Percentiles rank a stretch among this genome's conserved stretches.
These are phyloP conservation scores for Trametes polyzona DNA, from an alignment of 1,284 basidiomycete genomes.

Conservation along the genomic window DNA sequence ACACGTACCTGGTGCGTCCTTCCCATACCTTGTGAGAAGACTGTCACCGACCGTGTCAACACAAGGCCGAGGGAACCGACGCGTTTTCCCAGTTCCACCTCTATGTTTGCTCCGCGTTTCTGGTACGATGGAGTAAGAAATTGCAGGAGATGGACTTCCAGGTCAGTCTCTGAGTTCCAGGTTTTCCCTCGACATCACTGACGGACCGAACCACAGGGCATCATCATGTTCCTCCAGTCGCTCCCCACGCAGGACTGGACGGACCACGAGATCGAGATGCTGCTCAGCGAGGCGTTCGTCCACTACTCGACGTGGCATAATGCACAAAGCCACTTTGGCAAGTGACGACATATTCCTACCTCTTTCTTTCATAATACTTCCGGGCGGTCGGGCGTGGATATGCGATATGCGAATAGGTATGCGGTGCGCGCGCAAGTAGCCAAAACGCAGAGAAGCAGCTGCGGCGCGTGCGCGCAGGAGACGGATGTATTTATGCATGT, in stretches of 20 bases:
- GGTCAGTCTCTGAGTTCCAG: conserved; percentile 46
- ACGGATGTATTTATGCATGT: conserved; percentile 24
- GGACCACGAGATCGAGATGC: conserved; percentile 94
- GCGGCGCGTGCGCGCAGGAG: conserved; percentile 1
- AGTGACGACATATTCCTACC: conserved; percentile 26
- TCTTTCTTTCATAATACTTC: neutral
- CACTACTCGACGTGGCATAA: conserved; percentile 94
- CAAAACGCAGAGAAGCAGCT: neutral
- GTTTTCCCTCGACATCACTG: neutral
- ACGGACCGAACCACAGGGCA: conserved; percentile 60
- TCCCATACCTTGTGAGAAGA: neutral
- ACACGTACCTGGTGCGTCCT: conserved; percentile 89
- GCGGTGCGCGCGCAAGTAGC: too few relatives aligned
- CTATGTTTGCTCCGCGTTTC: conserved; percentile 94
- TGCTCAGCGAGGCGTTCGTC: conserved; percentile 95
- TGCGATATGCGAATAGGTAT: too few relatives aligned
- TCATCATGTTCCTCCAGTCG: conserved; percentile 99
- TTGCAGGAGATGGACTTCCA: conserved; percentile 96
- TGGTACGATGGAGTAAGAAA: conserved; percentile 91
- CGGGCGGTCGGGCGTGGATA: neutral
- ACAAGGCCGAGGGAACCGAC: conserved; percentile 89
- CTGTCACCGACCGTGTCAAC: neutral
- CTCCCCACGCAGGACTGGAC: conserved; percentile 95
- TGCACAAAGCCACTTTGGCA: conserved; percentile 86
- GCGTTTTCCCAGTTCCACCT: conserved; percentile 97